A percentile compares a stretch with the other conserved stretches of the same genome.
Evolutionary conservation across 2,329 filamentous ascomycete species (phyloP).

Genomic region (Fusarium globosum): DNA sequence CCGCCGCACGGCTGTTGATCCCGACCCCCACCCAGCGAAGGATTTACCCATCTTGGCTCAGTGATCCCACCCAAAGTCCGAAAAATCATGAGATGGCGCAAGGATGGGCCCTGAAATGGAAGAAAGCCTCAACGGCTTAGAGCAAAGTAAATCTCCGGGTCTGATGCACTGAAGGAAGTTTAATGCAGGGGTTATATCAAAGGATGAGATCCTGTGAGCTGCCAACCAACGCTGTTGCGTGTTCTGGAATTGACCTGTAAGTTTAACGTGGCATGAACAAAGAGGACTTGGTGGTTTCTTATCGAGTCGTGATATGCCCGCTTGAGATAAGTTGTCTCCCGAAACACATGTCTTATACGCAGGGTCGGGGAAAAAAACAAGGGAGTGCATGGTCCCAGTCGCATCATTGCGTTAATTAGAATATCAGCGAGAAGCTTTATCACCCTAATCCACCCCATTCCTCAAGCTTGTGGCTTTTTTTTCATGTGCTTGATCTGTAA

Average conservation of each 20-base stretch:
- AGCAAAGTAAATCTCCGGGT: neutral
- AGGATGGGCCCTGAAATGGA: neutral
- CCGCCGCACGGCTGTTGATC: neutral
- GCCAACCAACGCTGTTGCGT: neutral
- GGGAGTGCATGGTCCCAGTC: neutral
- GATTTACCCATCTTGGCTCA: neutral
- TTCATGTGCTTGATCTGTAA: neutral
- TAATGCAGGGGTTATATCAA: neutral
- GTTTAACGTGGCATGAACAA: neutral
- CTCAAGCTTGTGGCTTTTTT: neutral
- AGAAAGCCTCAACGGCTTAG: neutral
- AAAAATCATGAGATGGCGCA: neutral
- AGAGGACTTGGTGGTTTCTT: neutral
- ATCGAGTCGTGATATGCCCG: neutral
- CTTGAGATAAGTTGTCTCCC: neutral
- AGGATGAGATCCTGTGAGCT: neutral
- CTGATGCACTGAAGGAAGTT: neutral
- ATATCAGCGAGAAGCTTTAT: slow-evolving; percentile 3
- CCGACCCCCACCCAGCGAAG: slow-evolving; percentile 1
- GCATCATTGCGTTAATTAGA: neutral
- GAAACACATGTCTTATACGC: neutral
- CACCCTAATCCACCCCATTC: neutral
- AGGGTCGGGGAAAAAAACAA: neutral
- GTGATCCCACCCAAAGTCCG: neutral
- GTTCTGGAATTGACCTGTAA: neutral